Conservation (phyloP, 2,329 filamentous ascomycete species). For the Aureobasidium sp. region DNA sequence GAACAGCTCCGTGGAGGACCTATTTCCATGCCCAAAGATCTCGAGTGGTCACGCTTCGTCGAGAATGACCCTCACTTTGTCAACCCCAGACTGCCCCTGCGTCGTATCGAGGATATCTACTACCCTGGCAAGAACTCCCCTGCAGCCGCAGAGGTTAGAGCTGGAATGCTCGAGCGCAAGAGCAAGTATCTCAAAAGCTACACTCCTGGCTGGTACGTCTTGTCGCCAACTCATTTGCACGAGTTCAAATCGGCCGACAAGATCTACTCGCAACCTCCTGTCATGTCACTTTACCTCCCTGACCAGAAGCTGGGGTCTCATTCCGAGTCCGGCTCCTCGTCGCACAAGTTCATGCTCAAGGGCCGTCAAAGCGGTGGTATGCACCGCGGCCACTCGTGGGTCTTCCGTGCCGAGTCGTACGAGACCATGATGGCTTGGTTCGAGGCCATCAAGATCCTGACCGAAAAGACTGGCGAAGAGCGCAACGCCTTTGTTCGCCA, state of each 20-base stretch:
- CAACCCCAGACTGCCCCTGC: slow-evolving; percentile 70
- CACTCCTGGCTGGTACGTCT: slow-evolving; percentile 91
- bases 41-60: slow-evolving; percentile 83
- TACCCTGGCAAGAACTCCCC: slow-evolving; percentile 88
- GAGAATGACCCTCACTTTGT: slow-evolving; percentile 76
- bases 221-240: slow-evolving; percentile 93
- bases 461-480: slow-evolving; percentile 80
- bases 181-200: slow-evolving; percentile 99
- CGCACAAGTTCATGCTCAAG: slow-evolving; percentile 97
- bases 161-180: slow-evolving; percentile 90
- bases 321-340: slow-evolving; percentile 71
- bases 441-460: slow-evolving; percentile 82
- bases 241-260: slow-evolving; percentile 99
- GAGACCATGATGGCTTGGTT: slow-evolving; percentile 98
- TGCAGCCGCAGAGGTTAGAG: slow-evolving; percentile 73
- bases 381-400: slow-evolving; percentile 70
- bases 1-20: slow-evolving; percentile 78
- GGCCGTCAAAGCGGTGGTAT: slow-evolving; percentile 87
- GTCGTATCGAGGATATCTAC: slow-evolving; percentile 71
- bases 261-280: slow-evolving; percentile 67
- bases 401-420: slow-evolving; percentile 60
- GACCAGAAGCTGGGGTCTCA: slow-evolving; percentile 95
- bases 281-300: slow-evolving; percentile 92
- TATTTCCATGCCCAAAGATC: slow-evolving; percentile 86
- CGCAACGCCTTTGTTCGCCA: slow-evolving; percentile 78